Evolutionary conservation across 139 green algal species (phyloP), one percentile per base, ranked within the genome.

Genomic region (Desmodesmus armatus): DNA sequence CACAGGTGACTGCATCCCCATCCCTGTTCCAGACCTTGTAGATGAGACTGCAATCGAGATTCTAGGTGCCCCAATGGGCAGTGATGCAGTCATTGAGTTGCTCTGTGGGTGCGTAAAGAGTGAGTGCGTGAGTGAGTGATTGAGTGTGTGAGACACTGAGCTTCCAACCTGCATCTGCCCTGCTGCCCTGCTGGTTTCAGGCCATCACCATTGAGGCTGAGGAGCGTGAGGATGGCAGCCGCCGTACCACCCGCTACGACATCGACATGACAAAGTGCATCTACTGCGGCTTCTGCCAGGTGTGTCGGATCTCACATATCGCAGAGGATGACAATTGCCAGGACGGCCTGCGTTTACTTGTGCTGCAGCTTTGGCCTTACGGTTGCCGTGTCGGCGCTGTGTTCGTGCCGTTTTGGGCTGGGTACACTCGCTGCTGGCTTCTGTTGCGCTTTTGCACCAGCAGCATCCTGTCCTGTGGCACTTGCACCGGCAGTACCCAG

Each of bases 191-290:
- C 17, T 62, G 17, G 69, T 44, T 40, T 4, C 97, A 98, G 84
- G 97, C 97, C 58, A 99, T 99, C 90, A 99, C 97, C 35, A 99
- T 99, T 80, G 97, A 99, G 88, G 97, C 97, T 15, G 97, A 99
- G 91, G 97, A 99, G 93, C 94, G 97, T 29, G 97, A 99, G 91
- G 97, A 99, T 86, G 97, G 97, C 62, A 96, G 92, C 87, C 87
- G 96, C 58, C 88, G 89, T 41, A 99, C 96, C 25, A 99, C 96
- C 6, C 87, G 96, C 70, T 99, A 99, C 86, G 97, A 99, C 92
- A 98, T 99, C 73, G 97, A 99, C 94, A 99, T 99, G 97, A 99
- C 97, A 73, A 99, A 99, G 95, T 99, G 96, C 93, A 98, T 98
- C 87, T 99, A 98, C 92, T 98, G 95, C 88, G 96, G 96, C 41